Percentiles rank a stretch among this genome's conserved stretches.
phyloP scores from a whole-genome alignment of 2,329 filamentous ascomycete species.

The Neocatenulostroma microsporum region DNA sequence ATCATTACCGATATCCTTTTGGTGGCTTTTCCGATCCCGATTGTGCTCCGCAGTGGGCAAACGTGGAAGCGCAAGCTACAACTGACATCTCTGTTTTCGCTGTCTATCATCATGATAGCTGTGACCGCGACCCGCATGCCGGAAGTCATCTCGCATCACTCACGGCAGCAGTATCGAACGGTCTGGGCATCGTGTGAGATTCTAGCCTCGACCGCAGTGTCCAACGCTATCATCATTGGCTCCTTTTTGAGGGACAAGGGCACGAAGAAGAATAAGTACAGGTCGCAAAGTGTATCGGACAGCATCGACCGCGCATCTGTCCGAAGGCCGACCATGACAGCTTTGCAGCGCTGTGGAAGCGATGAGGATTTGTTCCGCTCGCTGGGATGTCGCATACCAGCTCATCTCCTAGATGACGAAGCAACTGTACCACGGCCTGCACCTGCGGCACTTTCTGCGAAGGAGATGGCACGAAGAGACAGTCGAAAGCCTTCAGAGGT shows the following conservation, averaged over 20 bases:
- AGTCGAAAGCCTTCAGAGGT: not conserved
- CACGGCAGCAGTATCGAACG: constrained; percentile 78
- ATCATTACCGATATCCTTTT: constrained; percentile 83
- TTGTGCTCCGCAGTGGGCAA: constrained; percentile 75
- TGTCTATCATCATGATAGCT: constrained; percentile 71
- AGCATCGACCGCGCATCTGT: constrained; percentile 49
- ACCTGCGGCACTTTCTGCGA: constrained; percentile 34
- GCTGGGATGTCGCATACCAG: constrained; percentile 58
- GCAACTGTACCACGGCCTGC: constrained; percentile 30
- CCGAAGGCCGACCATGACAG: constrained; percentile 53
- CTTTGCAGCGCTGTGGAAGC: constrained; percentile 69
- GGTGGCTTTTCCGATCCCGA: constrained; percentile 79
- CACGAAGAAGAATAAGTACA: constrained; percentile 80
- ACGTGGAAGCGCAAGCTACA: constrained; percentile 67
- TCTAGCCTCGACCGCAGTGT: constrained; percentile 75
- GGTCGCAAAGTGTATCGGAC: constrained; percentile 47
- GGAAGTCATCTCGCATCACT: constrained; percentile 61
- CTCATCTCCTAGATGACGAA: constrained; percentile 34
- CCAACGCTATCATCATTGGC: constrained; percentile 82
- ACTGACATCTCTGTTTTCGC: constrained; percentile 70
- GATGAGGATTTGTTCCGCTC: constrained; percentile 83
- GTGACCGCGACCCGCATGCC: constrained; percentile 78
- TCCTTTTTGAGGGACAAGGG: constrained; percentile 89
- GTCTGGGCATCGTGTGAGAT: constrained; percentile 86
- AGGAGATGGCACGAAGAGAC: constrained; percentile 2